Conservation (phyloP, 371 early-diverging fungal genomes). For the Blastocladiella emersonii region DNA sequence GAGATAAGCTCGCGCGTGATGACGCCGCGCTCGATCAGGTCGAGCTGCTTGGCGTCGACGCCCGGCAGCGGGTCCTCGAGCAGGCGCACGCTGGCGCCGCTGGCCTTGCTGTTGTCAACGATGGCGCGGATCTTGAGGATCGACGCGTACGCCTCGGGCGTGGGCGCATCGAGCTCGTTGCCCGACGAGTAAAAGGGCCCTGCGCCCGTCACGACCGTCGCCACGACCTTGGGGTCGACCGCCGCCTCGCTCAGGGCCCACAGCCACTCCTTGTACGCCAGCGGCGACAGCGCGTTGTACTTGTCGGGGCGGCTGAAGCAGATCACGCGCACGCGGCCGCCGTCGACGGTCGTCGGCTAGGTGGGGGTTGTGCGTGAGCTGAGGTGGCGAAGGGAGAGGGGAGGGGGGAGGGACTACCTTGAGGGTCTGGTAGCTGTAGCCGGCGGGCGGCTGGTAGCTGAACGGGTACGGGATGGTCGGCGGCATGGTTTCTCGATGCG, state of each 20-base stretch:
- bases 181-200: slow-evolving; percentile 55
- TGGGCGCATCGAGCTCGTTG: slow-evolving; percentile 34
- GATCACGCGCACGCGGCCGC: background rate
- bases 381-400: background rate
- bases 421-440: background rate
- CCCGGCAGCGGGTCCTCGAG: background rate
- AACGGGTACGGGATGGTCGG: background rate
- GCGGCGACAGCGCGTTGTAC: slow-evolving; percentile 47
- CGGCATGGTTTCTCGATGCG: background rate
- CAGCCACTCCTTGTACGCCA: slow-evolving; percentile 27
- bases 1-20: slow-evolving; percentile 31
- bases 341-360: background rate
- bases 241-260: slow-evolving; percentile 19
- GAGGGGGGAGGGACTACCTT: background rate
- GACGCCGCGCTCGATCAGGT: slow-evolving; percentile 7
- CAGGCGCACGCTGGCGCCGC: background rate
- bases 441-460: background rate
- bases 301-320: background rate
- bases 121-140: slow-evolving; percentile 14
- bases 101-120: background rate
- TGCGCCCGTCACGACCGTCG: slow-evolving; percentile 46
- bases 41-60: background rate
- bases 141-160: slow-evolving; percentile 17
- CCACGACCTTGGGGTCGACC: slow-evolving; percentile 31
- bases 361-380: background rate